Evolutionary conservation across 768 basidiomycete genomes (phyloP), one percentile per base, ranked within the genome.

Genomic region (Termitomyces sp.): DNA sequence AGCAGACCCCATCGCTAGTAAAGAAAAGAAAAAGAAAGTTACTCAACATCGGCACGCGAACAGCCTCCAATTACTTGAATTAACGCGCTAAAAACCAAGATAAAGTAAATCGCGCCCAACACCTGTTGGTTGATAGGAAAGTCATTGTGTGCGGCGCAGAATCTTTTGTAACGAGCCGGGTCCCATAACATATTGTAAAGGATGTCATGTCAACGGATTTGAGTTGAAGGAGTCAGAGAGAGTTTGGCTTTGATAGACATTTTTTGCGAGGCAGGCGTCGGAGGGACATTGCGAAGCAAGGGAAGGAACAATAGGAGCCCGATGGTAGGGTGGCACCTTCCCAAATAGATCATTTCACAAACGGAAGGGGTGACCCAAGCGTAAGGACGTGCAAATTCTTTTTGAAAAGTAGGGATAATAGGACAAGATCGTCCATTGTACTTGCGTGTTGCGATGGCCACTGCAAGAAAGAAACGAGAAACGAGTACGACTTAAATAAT

Each of bases 181-280:
- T 68, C 67, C 69, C 70, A 67, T 64, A 69, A 62, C 66, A 70
- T 72, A 70, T 70, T 72, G 69, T 72, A 70, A 68, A 67, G 70
- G 74, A 64, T 79, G 76, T 70, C 80, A 82, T 81, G 80, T 80
- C 80, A 81, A 82, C 80, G 70, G 62, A 64, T 65, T 74, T 74
- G 66, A 67, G 67, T 68, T 72, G 72, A 59, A 64, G 54, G 63
- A 68, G 68, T 58, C 65, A 70, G 67, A 71, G 67, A 73, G 71
- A 61, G 73, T 75, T 63, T 66, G 67, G 70, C 69, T 70, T 66
- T 68, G 63, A 62, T 65, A 60, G 66, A 69, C 67, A 65, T 59
- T 64, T 66, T 69, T 59, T 66, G 62, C 67, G 56, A 64, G 55
- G 61, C 59, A 61, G 54, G 54, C 30, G 45, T 54, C 67, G 63